Base-by-base conservation (phyloP, 2,329 filamentous ascomycete species). In the Neobulgaria alba region DNA sequence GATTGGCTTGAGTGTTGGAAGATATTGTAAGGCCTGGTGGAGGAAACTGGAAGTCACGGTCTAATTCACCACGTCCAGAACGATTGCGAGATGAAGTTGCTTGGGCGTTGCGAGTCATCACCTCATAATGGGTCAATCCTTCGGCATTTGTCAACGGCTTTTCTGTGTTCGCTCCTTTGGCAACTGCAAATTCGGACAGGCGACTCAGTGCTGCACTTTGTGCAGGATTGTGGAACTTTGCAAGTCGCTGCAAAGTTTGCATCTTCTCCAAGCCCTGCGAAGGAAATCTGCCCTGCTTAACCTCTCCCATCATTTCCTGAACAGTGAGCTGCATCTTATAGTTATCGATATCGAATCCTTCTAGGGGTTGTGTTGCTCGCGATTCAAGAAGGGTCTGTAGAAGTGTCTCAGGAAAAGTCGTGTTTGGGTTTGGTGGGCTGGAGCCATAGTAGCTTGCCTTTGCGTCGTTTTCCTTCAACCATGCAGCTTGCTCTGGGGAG, bases 241-340 rank as follows among this genome's bases (percentile, higher is more conserved):
- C 50, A 2, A 59, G 44, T 39, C 56, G 45, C 32, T 59, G 56
- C 15, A 58, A 42, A 16, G 55, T 57, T 31, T 59, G 57, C 57
- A 57, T 58, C 39, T 57, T 58, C 29, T 57, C 52, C 5, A 55
- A 38, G 4, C 53, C 53, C 29, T 51, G 46, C 15, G 52, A 10
- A 4, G 36, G 29, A 12, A 20, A 41, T 36, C 36, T 38, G 36
- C 20, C 33, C 10, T 29, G 37, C 10, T 32, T 21, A 3, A 45
- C 41, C 5, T 46, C 43, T 7, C 39, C 45, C 5, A 41, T 21
- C 10, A 23, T n/a, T 4, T 41, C 41, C n/a, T 39, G 31, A 17
- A 30, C 9, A 21, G 3, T 41, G 26, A 38, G 7, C 23, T 26
- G 23, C 23, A 7, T 12, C 23, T 26, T 12, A 12, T 7, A 26